phyloP scores from a whole-genome alignment of 805 yeast species.

The Myxozyma vanderwaltii region DNA sequence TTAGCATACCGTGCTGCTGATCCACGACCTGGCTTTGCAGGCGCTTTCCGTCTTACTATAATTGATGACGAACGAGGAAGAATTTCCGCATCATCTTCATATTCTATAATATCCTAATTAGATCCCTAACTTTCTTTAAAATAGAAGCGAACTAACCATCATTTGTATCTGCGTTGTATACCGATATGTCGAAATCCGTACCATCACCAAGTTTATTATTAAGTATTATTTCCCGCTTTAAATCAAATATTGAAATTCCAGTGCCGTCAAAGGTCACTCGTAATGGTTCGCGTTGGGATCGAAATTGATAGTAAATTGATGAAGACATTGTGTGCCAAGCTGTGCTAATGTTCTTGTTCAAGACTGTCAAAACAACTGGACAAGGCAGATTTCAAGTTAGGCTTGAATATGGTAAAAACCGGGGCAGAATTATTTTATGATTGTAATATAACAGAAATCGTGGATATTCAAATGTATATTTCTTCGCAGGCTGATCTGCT shows the following conservation, averaged over 20 bases:
- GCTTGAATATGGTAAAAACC: no score
- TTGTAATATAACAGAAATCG: no score
- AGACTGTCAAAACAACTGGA: no score
- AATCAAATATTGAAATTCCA: conserved; percentile 90
- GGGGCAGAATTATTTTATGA: no score
- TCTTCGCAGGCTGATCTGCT: no score
- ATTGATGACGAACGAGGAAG: conserved; percentile 87
- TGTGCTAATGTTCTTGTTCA: neutral
- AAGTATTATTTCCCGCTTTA: conserved; percentile 83
- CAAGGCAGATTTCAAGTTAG: no score
- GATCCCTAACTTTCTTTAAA: neutral
- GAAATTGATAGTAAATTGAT: conserved; percentile 80
- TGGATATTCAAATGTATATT: no score
- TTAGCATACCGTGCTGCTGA: conserved; percentile 63
- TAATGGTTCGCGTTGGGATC: conserved; percentile 77
- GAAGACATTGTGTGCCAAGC: conserved; percentile 72
- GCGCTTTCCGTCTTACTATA: conserved; percentile 74
- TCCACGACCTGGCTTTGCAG: conserved; percentile 51
- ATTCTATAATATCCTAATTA: conserved; percentile 49
- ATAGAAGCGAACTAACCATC: conserved; percentile 42
- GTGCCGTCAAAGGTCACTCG: conserved; percentile 93
- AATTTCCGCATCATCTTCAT: conserved; percentile 86
- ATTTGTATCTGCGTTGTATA: conserved; percentile 70
- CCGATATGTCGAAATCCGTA: conserved; percentile 73
- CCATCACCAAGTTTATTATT: conserved; percentile 83